A percentile compares a stretch with the other conserved stretches of the same genome.
These are phyloP conservation scores for Dactylellina cionopaga DNA, from an alignment of 2,329 filamentous ascomycete genomes.

Conservation along the genomic window DNA sequence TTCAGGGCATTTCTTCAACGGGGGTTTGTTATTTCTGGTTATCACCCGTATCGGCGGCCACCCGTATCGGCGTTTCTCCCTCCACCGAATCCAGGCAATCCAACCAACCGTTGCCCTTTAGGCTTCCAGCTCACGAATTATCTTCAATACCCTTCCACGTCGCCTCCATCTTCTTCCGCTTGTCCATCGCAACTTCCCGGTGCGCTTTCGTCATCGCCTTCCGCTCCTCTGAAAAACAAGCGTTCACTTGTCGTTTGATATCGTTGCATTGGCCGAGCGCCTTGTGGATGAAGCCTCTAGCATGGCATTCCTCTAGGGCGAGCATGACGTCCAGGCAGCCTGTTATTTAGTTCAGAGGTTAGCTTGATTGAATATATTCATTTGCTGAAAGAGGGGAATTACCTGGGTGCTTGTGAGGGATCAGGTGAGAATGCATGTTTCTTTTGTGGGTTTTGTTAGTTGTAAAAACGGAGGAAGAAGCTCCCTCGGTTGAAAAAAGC, in stretches of 20 bases:
- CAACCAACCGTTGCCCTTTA: neutral
- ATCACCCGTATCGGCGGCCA: no score
- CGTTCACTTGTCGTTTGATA: constrained; percentile 82
- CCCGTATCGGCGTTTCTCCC: neutral
- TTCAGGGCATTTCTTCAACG: no score
- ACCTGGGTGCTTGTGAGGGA: constrained; percentile 92
- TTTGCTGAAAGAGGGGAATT: constrained; percentile 57
- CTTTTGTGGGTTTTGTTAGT: neutral
- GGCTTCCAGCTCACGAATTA: constrained; percentile 20
- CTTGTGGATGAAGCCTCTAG: constrained; percentile 90
- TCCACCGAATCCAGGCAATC: no score
- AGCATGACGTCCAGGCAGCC: constrained; percentile 95
- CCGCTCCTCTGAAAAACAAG: constrained; percentile 83
- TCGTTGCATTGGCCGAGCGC: constrained; percentile 88
- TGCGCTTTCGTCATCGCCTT: constrained; percentile 81
- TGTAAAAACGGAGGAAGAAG: constrained; percentile 20
- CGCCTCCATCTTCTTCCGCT: constrained; percentile 78
- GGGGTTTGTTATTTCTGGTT: no score
- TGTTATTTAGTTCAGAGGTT: constrained; percentile 61
- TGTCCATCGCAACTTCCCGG: constrained; percentile 73
- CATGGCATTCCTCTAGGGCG: constrained; percentile 94
- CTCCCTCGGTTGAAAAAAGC: constrained; percentile 28
- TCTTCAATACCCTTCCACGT: constrained; percentile 73
- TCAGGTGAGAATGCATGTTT: constrained; percentile 93
- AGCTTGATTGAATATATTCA: neutral